Percentiles rank a stretch among this genome's conserved stretches.
These are phyloP conservation scores for Anethum foeniculum DNA, from an alignment of 140 eudicot genomes.

Conservation along the genomic window DNA sequence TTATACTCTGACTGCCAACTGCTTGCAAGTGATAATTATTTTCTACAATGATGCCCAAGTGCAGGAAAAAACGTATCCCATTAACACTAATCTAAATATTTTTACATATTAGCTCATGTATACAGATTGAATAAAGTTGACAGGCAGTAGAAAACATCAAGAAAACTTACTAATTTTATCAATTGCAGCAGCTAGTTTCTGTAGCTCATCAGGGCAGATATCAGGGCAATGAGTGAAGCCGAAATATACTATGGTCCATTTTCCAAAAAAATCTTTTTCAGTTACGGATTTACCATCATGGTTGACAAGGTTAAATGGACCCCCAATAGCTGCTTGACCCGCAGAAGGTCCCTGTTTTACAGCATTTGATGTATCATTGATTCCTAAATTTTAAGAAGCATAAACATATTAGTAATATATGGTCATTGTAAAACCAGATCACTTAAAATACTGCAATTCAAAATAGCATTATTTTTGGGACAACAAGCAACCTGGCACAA, in stretches of 20 bases:
- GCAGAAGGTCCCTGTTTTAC: constrained; percentile 90
- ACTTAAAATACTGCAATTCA: neutral
- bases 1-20: neutral
- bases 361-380: constrained; percentile 51
- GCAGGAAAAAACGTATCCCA: neutral
- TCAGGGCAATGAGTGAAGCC: constrained; percentile 98
- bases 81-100: neutral
- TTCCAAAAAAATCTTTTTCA: constrained; percentile 71
- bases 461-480: neutral
- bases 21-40: neutral
- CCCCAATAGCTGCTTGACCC: constrained; percentile 92
- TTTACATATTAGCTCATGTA: neutral
- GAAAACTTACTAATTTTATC: constrained; percentile 74
- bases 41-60: neutral
- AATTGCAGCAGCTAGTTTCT: constrained; percentile 75
- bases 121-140: neutral
- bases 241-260: constrained; percentile 78
- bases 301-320: constrained; percentile 80
- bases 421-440: neutral
- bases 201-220: constrained; percentile 94
- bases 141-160: neutral
- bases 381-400: constrained; percentile 30
- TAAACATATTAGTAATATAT: neutral
- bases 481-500: neutral
- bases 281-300: constrained; percentile 84